Evolutionary conservation across 176 grass and related monocot genomes (phyloP), one percentile per base, ranked within the genome.

Genomic region (Miscanthus lutarioriparius): DNA sequence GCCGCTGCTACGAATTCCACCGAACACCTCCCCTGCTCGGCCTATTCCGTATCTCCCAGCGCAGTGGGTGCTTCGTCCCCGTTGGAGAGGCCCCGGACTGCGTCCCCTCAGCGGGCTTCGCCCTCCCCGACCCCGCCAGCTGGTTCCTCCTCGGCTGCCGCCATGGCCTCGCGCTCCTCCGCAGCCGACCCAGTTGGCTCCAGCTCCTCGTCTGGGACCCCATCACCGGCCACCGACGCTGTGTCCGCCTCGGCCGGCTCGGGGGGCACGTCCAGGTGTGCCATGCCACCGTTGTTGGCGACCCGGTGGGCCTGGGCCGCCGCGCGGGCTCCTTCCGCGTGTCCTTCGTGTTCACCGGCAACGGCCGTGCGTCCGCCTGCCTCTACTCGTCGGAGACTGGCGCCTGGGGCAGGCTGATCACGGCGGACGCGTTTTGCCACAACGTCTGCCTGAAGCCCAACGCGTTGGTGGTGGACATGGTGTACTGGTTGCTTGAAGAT

Each of bases 151-250:
- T 44, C 11, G 43, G 11, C 43, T 44, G 43, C 43, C 43, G 43
- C 43, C 11, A 44, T 25, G 76, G 76, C 23, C 58, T 37, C 23
- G 76, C 27, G n/a, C 58, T 78, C n/a, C 58, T 78, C 76, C 76
- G 58, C 58, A 45, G 76, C 13, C 25, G 4, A 0, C 76, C 76
- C 1, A 58, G 76, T 3, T 78, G 58, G 76, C 71, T 44, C 23
- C 76, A 64, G n/a, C 36, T 78, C 19, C 76, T 78, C 19, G 76
- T 78, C n/a, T 78, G n/a, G 58, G 76, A 78, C 23, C 76, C 76
- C n/a, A 27, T 78, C 76, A 78, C 76, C n/a, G 37, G 76, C 75
- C 75, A 78, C 56, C 36, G 75, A 7, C 36, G 12, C 56, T 64
- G 7, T 37, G 58, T 78, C 75, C 56, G 56, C 54, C 75, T 78